phyloP scores from a whole-genome alignment of 257 asterid species.

The Penstemon barbatus region DNA sequence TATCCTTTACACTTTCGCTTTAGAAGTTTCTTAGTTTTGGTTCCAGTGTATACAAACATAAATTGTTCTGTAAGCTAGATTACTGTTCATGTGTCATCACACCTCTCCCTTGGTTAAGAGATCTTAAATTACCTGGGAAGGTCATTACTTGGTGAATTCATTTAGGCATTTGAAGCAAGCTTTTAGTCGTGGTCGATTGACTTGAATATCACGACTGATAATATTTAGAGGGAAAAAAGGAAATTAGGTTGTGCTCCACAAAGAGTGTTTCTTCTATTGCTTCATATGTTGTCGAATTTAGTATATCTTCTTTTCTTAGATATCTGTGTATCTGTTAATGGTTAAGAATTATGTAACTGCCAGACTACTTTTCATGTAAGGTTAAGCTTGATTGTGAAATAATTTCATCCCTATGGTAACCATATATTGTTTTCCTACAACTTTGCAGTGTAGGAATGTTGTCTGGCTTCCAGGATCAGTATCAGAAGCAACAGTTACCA shows the following conservation, averaged over 20 bases:
- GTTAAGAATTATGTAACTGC: too few species aligned
- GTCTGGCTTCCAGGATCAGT: conserved; percentile 97
- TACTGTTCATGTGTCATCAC: neutral
- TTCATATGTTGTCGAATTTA: too few species aligned
- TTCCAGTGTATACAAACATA: neutral
- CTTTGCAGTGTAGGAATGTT: conserved; percentile 81
- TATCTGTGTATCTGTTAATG: conserved; percentile 14
- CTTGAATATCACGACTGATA: neutral
- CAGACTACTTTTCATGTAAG: too few species aligned
- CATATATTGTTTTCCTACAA: conserved; percentile 21
- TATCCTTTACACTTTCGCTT: too few species aligned
- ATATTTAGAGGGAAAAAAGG: neutral
- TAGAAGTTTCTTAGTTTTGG: neutral
- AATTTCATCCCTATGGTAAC: conserved; percentile 18
- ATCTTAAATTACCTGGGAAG: neutral
- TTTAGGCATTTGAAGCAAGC: neutral
- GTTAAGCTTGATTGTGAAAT: conserved; percentile 12
- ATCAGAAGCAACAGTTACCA: conserved; percentile 74
- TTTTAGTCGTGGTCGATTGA: neutral
- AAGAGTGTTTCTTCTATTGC: neutral
- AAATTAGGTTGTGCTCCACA: conserved; percentile 1
- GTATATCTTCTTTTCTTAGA: conserved; percentile 5
- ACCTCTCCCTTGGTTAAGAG: neutral
- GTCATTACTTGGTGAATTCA: neutral
- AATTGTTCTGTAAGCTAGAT: neutral